Base-by-base conservation (phyloP, 768 basidiomycete genomes). In the Leccinum aurantiacum region DNA sequence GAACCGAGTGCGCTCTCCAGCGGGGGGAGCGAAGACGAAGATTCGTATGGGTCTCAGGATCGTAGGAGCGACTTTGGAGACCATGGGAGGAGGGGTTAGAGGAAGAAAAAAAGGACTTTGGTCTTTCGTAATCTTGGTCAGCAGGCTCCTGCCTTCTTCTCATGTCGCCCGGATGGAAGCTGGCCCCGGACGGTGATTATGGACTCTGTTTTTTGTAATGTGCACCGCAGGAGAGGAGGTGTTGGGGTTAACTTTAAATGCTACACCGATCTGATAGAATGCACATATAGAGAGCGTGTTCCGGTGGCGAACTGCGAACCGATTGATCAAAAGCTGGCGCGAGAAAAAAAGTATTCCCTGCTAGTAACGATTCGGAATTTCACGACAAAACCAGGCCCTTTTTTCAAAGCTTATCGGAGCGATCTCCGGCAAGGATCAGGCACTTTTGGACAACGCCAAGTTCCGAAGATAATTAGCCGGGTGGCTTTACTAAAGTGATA, bases 11-110 rank as follows among this genome's bases (percentile, higher is more conserved):
- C 48, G 1, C 60, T 56, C 14, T 74, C 73, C 11, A 74, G 72
- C 59, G 72, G 65, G 15, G 74, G 67, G 61, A 74, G 72, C 60
- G 73, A 74, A 56, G 73, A 74, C 35, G 73, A 74, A 33, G 73
- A 59, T 52, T 74, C 73, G 3, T 74, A 72, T 53, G 74, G 69
- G 24, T 74, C 73, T 55, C 73, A 74, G 67, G 72, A 74, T 6
- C 74, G 73, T 41, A 66, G 70, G 60, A 73, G 71, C 54, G 73
- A 74, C 38, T 69, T 75, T 48, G 74, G 70, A 24, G 72, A 74
- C 62, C 72, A 75, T 63, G 69, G 65, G 58, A 74, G 72, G 64
- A 70, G 73, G 61, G 71, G 63, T 25, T 44, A 44, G 44, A 19
- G n/a, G 44, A 19, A 19, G 29, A 19, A 19, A 19, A 8, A 44